Conservation (phyloP, 2,329 filamentous ascomycete species). For the Diaporthe sp. region DNA sequence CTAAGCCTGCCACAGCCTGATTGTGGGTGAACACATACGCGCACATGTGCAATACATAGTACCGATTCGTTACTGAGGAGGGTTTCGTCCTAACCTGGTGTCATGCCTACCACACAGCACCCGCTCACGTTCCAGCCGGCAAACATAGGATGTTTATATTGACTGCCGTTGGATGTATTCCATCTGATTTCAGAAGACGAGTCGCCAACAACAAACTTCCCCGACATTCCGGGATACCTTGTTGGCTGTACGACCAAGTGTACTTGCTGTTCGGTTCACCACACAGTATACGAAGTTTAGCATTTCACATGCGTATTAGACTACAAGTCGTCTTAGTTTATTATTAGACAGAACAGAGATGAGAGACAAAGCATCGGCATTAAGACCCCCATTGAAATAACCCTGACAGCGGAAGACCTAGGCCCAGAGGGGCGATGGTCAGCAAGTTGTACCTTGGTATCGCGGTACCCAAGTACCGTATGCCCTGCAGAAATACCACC, state of each 20-base stretch:
- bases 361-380: conserved; percentile 2
- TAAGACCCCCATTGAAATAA: not conserved
- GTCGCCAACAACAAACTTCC: not conserved
- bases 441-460: not conserved
- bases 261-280: not conserved
- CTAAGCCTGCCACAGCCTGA: not conserved
- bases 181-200: conserved; percentile 7
- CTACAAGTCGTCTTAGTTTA: conserved; percentile 4
- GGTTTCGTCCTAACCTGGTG: conserved; percentile 14
- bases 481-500: conserved; percentile 23
- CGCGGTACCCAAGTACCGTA: conserved; percentile 16
- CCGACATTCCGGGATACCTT: conserved; percentile 2
- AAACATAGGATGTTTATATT: not conserved
- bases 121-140: not conserved
- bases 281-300: not conserved
- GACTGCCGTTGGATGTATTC: not conserved
- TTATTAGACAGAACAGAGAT: conserved; percentile 22
- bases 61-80: conserved; percentile 11
- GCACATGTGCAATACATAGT: not conserved
- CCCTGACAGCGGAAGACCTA: conserved; percentile 15
- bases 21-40: not conserved
- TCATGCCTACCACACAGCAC: not conserved
- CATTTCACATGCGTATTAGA: not conserved
- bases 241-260: not conserved
- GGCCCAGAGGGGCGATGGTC: conserved; percentile 6